phyloP scores from a whole-genome alignment of 2,329 filamentous ascomycete species.

The Aspergillus fumigatiaffinis region DNA sequence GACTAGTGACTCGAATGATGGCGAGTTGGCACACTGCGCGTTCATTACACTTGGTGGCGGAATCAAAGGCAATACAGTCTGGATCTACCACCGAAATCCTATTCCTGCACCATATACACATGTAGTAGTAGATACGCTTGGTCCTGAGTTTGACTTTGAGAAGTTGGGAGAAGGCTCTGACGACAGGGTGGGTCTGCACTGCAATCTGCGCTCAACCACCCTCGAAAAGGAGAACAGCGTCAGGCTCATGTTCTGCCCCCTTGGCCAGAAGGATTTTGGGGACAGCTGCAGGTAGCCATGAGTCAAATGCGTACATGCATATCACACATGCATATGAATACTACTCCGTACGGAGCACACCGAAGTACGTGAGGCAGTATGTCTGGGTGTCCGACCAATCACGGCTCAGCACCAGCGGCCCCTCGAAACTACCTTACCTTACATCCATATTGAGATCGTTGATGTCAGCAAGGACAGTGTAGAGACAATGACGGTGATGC shows the following conservation, averaged over 20 bases:
- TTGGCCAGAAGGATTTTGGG: background rate
- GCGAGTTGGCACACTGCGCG: background rate
- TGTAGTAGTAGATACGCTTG: background rate
- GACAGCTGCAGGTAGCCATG: background rate
- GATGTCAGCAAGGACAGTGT: background rate
- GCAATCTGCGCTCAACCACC: background rate
- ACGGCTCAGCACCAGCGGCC: too few relatives aligned
- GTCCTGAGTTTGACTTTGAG: background rate
- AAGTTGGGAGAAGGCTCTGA: background rate
- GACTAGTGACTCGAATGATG: background rate
- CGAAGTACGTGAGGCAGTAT: too few relatives aligned
- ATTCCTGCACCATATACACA: background rate
- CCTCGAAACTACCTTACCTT: background rate
- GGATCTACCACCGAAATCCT: background rate
- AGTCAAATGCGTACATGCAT: background rate
- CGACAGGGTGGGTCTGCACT: background rate
- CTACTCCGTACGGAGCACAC: too few relatives aligned
- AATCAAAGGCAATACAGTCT: background rate
- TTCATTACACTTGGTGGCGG: background rate
- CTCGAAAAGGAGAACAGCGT: background rate
- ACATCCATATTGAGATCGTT: background rate
- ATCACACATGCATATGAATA: background rate
- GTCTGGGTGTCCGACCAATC: too few relatives aligned
- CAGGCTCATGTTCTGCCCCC: background rate
- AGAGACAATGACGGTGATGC: background rate